Conservation (phyloP, 352 stramenopile genomes). For the Phytophthora agathidicida region DNA sequence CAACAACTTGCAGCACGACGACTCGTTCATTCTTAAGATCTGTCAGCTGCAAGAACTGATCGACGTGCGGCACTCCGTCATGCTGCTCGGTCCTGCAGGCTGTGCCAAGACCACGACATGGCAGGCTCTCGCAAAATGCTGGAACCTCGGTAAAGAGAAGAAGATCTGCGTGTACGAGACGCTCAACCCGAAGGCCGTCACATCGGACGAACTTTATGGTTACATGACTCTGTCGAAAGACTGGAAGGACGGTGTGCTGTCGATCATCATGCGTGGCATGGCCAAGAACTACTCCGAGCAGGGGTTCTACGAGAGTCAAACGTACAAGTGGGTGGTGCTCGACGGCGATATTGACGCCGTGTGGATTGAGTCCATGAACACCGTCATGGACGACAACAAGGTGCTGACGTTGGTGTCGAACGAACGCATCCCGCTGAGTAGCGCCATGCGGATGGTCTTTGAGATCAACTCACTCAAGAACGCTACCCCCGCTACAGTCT, state of each 20-base stretch:
- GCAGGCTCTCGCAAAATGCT: conserved; percentile 86
- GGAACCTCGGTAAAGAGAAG: conserved; percentile 89
- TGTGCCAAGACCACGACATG: conserved; percentile 89
- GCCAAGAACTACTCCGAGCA: conserved; percentile 90
- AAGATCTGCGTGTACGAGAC: conserved; percentile 91
- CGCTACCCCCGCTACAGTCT: conserved; percentile 85
- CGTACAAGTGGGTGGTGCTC: conserved; percentile 91
- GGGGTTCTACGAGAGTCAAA: conserved; percentile 95
- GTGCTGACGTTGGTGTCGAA: conserved; percentile 94
- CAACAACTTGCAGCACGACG: conserved; percentile 86
- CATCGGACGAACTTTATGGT: conserved; percentile 93
- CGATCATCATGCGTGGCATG: conserved; percentile 92
- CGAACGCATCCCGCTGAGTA: conserved; percentile 83
- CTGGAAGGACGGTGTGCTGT: conserved; percentile 90
- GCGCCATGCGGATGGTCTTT: conserved; percentile 91
- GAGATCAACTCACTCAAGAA: conserved; percentile 92
- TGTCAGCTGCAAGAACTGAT: conserved; percentile 89
- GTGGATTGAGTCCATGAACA: conserved; percentile 96
- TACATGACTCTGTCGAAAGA: conserved; percentile 93
- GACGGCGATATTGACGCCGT: conserved; percentile 90
- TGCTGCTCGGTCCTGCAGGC: conserved; percentile 82
- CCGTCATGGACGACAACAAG: conserved; percentile 98
- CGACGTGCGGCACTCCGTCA: conserved; percentile 88
- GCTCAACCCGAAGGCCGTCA: conserved; percentile 89
- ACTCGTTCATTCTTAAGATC: conserved; percentile 88